These are phyloP conservation scores for Picea glauca DNA, from an alignment of 75 land plant species.

Conservation along the genomic window DNA sequence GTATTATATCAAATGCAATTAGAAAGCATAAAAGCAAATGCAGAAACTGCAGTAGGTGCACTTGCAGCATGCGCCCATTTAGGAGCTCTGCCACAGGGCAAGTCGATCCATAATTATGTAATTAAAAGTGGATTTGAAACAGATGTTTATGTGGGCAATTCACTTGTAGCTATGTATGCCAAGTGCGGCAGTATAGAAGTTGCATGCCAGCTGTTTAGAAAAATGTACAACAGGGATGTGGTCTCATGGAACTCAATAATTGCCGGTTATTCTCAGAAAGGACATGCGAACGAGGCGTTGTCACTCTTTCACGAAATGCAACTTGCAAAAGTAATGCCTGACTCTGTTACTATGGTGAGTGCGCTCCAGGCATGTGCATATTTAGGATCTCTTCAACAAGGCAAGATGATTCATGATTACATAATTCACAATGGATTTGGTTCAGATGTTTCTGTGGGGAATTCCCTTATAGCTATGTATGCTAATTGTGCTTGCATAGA, in stretches of 20 bases:
- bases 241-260: conserved; percentile 30
- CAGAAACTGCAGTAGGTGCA: conserved; percentile 4
- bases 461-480: conserved; percentile 41
- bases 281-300: conserved; percentile 11
- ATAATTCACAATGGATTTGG: conserved; percentile 20
- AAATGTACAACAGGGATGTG: conserved; percentile 14
- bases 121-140: conserved; percentile 6
- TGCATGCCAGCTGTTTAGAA: conserved; percentile 15
- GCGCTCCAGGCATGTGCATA: conserved; percentile 20
- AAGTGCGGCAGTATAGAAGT: conserved; percentile 17
- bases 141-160: conserved; percentile 9
- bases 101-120: conserved; percentile 16
- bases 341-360: conserved; percentile 25
- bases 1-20: conserved; percentile 5
- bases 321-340: conserved; percentile 11
- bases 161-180: conserved; percentile 16
- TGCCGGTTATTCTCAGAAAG: conserved; percentile 16
- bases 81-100: conserved; percentile 7
- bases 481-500: conserved; percentile 15
- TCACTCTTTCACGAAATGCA: conserved; percentile 25
- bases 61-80: conserved; percentile 5
- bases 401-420: conserved; percentile 23
- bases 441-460: conserved; percentile 22
- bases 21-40: not conserved
- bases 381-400: conserved; percentile 7